A percentile compares a stretch with the other conserved stretches of the same genome.
Conservation (phyloP, 352 stramenopile species). For the Globisporangium middletonii region DNA sequence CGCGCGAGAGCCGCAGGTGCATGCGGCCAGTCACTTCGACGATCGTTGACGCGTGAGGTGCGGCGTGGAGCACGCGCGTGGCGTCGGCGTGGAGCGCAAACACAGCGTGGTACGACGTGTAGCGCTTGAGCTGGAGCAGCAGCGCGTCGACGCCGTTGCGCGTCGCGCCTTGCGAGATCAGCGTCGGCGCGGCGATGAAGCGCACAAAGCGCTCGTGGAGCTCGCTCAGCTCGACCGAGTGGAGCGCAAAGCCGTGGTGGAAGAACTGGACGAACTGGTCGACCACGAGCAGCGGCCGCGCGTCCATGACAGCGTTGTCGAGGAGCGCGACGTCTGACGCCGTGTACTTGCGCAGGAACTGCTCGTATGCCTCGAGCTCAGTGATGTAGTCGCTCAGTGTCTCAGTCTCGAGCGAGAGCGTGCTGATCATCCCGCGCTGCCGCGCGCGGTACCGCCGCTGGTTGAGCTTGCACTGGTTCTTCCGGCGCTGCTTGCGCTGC, state of each 20-base stretch:
- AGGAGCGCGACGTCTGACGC: constrained; percentile 8
- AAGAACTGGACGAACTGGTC: constrained; percentile 53
- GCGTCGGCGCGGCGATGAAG: constrained; percentile 30
- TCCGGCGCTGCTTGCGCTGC: constrained; percentile 51
- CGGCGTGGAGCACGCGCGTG: constrained; percentile 22
- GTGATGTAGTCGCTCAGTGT: constrained; percentile 36
- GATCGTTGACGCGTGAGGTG: constrained; percentile 12
- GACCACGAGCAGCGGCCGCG: constrained; percentile 28
- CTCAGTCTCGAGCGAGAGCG: constrained; percentile 50
- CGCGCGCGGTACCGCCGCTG: constrained; percentile 60
- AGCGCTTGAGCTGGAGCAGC: constrained; percentile 59
- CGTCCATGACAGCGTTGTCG: constrained; percentile 1
- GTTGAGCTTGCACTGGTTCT: constrained; percentile 73
- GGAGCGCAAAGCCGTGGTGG: constrained; percentile 51
- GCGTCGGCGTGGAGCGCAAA: constrained; percentile 28
- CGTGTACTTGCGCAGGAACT: constrained; percentile 29
- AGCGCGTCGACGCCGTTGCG: constrained; percentile 39
- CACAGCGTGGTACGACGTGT: constrained; percentile 60
- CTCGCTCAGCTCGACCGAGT: constrained; percentile 46
- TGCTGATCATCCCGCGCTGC: constrained; percentile 56
- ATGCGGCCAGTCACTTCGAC: constrained; percentile 30
- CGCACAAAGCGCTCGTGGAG: constrained; percentile 55
- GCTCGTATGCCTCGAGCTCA: constrained; percentile 41
- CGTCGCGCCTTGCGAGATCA: constrained; percentile 27
- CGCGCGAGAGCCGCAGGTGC: constrained; percentile 50